Evolutionary conservation across 495 filamentous ascomycete species (phyloP).

Genomic region (Aspergillus panamensis): DNA sequence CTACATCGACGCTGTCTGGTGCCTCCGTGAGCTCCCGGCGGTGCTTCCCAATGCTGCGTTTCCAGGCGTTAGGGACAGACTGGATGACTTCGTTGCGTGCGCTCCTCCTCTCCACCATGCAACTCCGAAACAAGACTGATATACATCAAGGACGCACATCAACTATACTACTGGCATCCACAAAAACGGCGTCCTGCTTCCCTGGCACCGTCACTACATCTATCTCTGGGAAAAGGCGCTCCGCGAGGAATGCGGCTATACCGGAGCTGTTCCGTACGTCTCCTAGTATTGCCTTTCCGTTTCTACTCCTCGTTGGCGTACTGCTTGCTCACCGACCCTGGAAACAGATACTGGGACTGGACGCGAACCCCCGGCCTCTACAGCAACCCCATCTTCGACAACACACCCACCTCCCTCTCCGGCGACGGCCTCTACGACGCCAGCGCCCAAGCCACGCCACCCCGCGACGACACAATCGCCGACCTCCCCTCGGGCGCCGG

Average conservation of each 20-base stretch:
- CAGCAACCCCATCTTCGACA: constrained; percentile 62
- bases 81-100: constrained; percentile 65
- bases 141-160: constrained; percentile 49
- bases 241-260: constrained; percentile 67
- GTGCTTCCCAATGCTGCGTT: constrained; percentile 39
- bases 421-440: constrained; percentile 56
- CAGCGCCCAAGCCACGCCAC: constrained; percentile 1
- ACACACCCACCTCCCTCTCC: constrained; percentile 55
- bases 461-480: constrained; percentile 20
- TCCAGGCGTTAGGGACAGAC: constrained; percentile 52
- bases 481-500: constrained; percentile 50
- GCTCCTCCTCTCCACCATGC: background rate
- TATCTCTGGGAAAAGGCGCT: constrained; percentile 64
- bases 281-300: background rate
- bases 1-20: constrained; percentile 63
- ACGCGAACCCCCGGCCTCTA: constrained; percentile 46
- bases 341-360: constrained; percentile 60
- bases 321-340: background rate
- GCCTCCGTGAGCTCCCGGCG: constrained; percentile 52
- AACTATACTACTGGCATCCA: constrained; percentile 60
- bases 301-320: background rate
- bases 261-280: constrained; percentile 38
- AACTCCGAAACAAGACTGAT: background rate
- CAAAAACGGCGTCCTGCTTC: constrained; percentile 60
- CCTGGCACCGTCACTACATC: constrained; percentile 69